Percentiles rank a stretch among this genome's conserved stretches.
Conservation (phyloP, 805 yeast genomes). For the Nakazawaea peltata region DNA sequence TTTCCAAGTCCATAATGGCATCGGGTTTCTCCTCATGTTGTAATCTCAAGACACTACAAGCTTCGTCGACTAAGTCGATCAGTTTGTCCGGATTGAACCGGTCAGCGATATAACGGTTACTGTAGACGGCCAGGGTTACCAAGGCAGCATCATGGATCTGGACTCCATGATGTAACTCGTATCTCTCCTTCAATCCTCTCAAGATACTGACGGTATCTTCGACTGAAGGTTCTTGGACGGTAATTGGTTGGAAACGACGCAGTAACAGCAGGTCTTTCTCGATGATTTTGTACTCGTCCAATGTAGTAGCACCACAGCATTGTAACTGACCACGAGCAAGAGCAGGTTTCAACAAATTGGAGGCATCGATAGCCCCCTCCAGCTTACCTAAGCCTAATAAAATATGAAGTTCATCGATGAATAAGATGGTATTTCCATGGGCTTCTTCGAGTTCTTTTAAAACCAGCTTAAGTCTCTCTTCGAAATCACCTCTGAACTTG, state of each 20-base stretch:
- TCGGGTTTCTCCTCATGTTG: slow-evolving; percentile 98
- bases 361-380: slow-evolving; percentile 94
- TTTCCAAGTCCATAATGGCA: slow-evolving; percentile 80
- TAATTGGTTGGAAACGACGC: slow-evolving; percentile 85
- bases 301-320: slow-evolving; percentile 94
- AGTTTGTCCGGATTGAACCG: slow-evolving; percentile 94
- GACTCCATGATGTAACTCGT: slow-evolving; percentile 97
- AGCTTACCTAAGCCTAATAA: slow-evolving; percentile 86
- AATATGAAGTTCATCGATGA: slow-evolving; percentile 87
- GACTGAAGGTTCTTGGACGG: slow-evolving; percentile 81
- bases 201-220: slow-evolving; percentile 86
- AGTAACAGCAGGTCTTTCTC: slow-evolving; percentile 96
- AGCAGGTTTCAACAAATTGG: slow-evolving; percentile 87
- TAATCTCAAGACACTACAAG: slow-evolving; percentile 87
- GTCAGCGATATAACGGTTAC: slow-evolving; percentile 87
- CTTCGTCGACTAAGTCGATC: slow-evolving; percentile 93
- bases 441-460: slow-evolving; percentile 78
- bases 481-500: slow-evolving; percentile 93
- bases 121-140: slow-evolving; percentile 87
- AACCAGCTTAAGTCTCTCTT: slow-evolving; percentile 76
- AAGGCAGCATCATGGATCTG: slow-evolving; percentile 87
- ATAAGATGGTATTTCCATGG: slow-evolving; percentile 67
- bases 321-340: slow-evolving; percentile 88
- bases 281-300: slow-evolving; percentile 89
- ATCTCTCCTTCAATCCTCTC: slow-evolving; percentile 88